Evolutionary conservation across 139 green algal species (phyloP), one percentile per base, ranked within the genome.

Genomic region (Chlamydomonas sp.): DNA sequence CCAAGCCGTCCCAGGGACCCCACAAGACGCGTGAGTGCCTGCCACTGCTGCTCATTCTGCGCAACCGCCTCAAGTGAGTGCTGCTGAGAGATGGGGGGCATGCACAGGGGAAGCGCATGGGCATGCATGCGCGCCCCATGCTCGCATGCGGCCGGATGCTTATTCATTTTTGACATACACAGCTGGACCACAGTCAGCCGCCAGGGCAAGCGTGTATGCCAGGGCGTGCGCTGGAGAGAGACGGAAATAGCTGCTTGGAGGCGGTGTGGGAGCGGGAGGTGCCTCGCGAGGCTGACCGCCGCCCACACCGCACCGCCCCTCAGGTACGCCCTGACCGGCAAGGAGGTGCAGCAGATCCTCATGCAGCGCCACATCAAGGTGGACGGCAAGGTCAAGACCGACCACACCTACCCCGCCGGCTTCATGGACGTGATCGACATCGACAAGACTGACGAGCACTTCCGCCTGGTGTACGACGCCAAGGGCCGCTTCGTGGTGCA

Each of bases 21-120:
- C 95, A 99, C 91, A 98, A 98, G 89, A 81, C 87, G 66, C 88
- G 95, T 54, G 95, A 99, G 82, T 99, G 95, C 87, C 81, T 99
- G 65, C 95, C 95, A 8, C 83, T 99, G 50, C 85, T 96, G 64
- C 79, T 99, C 36, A 86, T 99, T 72, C 84, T 99, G 79, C 82
- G 95, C 28, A 99, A 99, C 87, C 76, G 95, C 24, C 92, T 99
- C 47, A 99, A 98, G 93, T 96, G 70, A 78, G 87, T 79, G 39
- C 39, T 50, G 39, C 8, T 50, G 10, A 13, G 10, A 13, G 39
- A 13, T 13, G 39, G 10, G 10, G 39, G 39, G 39, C 48, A 13
- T 59, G 48, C 48, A 24, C 48, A 59, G 3, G 43, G 13, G 43
- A 8, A 50, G 8, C 39, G 13, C 39, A 50, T 50, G 39, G 13